These are phyloP conservation scores for Amylocarpus encephaloides DNA, from an alignment of 2,329 filamentous ascomycete genomes.

Conservation along the genomic window DNA sequence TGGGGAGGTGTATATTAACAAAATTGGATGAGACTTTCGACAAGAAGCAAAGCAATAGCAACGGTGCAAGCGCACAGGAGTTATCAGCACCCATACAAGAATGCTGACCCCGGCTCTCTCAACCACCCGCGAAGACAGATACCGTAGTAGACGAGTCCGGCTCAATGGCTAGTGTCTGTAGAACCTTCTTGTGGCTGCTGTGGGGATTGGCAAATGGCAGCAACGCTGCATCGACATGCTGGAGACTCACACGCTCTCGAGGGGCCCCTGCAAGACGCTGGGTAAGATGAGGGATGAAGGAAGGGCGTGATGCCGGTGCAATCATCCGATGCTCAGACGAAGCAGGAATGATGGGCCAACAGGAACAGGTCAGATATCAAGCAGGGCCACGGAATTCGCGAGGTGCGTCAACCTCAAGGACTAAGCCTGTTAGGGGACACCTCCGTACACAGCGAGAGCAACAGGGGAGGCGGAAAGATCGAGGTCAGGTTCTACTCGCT, in stretches of 20 bases:
- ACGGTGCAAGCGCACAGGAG: conserved; percentile 11
- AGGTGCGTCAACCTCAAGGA: conserved; percentile 27
- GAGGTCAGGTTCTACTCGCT: conserved; percentile 21
- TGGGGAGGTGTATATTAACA: conserved; percentile 15
- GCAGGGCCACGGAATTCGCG: conserved; percentile 20
- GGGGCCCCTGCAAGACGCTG: conserved; percentile 24
- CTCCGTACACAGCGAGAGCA: conserved; percentile 13
- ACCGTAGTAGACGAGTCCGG: conserved; percentile 19
- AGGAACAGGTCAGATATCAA: conserved; percentile 14
- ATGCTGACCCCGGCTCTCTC: conserved; percentile 22
- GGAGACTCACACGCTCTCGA: conserved; percentile 24
- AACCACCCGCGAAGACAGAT: conserved; percentile 11
- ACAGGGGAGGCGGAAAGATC: conserved; percentile 29
- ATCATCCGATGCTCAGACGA: conserved; percentile 31
- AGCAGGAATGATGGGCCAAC: conserved; percentile 23
- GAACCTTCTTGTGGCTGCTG: conserved; percentile 16
- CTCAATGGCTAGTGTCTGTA: conserved; percentile 23
- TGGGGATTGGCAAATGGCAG: conserved; percentile 27
- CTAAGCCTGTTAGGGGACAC: conserved; percentile 25
- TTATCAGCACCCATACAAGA: conserved; percentile 1
- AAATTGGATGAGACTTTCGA: neutral
- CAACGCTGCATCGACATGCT: conserved; percentile 20
- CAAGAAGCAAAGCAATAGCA: conserved; percentile 12
- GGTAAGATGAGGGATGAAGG: conserved; percentile 23
- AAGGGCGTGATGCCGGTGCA: conserved; percentile 25